Conservation (phyloP, 305 asterid species). For the Fraxinus ornus region DNA sequence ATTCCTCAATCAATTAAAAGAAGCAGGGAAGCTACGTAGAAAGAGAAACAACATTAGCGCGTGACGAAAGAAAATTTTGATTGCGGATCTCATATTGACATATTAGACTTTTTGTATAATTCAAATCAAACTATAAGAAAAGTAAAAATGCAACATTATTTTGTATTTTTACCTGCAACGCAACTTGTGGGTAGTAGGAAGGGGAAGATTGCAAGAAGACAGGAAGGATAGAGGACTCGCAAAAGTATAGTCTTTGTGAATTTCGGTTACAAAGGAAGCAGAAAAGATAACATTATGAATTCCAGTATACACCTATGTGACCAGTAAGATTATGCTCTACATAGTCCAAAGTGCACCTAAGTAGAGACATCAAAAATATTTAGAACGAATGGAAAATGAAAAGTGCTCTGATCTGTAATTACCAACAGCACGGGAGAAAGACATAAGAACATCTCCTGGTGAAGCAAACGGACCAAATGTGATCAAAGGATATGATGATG, state of each 20-base stretch:
- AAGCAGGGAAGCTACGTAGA: neutral
- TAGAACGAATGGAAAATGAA: constrained; percentile 12
- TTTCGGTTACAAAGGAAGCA: neutral
- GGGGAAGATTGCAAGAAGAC: neutral
- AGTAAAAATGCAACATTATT: no score
- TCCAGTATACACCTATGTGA: neutral
- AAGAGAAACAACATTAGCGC: neutral
- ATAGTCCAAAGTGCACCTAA: neutral
- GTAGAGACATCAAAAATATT: neutral
- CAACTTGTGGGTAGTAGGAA: neutral
- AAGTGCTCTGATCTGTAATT: constrained; percentile 25
- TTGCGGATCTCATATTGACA: neutral
- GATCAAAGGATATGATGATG: constrained; percentile 65
- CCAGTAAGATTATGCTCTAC: neutral
- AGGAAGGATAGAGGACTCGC: neutral
- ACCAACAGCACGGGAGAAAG: constrained; percentile 82
- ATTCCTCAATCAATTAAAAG: neutral
- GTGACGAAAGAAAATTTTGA: neutral
- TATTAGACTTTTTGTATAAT: neutral
- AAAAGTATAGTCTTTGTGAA: neutral
- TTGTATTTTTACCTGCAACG: neutral
- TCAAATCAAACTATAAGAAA: neutral
- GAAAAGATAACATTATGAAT: neutral
- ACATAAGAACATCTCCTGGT: constrained; percentile 73
- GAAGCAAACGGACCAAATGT: constrained; percentile 92